Evolutionary conservation across 257 asterid genomes (phyloP), one percentile per base, ranked within the genome.

Genomic region (Fraxinus quadrangulata): DNA sequence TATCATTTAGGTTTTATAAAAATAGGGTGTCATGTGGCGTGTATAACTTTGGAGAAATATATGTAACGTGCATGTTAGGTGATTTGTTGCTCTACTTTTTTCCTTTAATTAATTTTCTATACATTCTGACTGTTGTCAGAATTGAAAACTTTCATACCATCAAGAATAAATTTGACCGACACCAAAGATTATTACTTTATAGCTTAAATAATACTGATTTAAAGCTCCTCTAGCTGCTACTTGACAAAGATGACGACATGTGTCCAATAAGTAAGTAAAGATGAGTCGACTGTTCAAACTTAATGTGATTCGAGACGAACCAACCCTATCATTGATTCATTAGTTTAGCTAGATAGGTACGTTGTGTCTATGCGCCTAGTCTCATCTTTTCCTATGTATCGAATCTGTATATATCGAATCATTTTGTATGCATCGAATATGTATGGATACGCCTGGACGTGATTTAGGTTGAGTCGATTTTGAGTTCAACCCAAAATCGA

Each of bases 81-180:
- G 68, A 21, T 21, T 24, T 61, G 16, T 70, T 75, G 10, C 26
- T 70, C 67, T 11, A 16, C 34, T 71, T 72, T 47, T 11, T 37
- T 37, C 19, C n/a, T 37, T 77, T 19, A 36, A 70, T 21, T 28
- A 34, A 63, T 54, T 63, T 34, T 59, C 14, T 70, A 76, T 56
- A 45, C 72, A 71, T 74, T 76, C 88, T 79, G 85, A 77, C 85
- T 30, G 24, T 73, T 79, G 85, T 79, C 78, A 63, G 84, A 65
- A 72, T 76, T 45, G 70, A 76, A 76, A 36, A 74, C 83, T 69
- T 69, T 79, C 73, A 71, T 81, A 31, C 81, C 72, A 49, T 63
- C 74, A 76, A 31, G 16, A 63, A 72, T 70, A 33, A 75, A 70
- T 76, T 79, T 82, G 67, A 84, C 85, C 63, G 80, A 76, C 77